Percentiles rank a stretch among this genome's conserved stretches.
These are phyloP conservation scores for Penicillium sp. DNA, from an alignment of 2,329 filamentous ascomycete genomes.

Conservation along the genomic window DNA sequence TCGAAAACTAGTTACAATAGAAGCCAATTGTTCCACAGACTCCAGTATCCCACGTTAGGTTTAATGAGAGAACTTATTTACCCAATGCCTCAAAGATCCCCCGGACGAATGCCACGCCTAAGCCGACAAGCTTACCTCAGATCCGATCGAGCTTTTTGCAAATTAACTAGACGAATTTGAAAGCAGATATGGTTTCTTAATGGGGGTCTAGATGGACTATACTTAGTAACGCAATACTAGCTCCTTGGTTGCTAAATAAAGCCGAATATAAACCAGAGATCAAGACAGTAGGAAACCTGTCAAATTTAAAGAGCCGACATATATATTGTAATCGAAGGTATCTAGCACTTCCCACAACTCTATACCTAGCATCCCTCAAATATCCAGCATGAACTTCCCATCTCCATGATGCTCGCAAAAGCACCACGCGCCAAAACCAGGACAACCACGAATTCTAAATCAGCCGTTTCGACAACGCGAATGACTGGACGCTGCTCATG, in stretches of 20 bases:
- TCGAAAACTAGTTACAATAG: background rate
- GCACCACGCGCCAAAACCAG: background rate
- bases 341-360: too few species aligned
- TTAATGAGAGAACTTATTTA: too few species aligned
- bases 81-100: background rate
- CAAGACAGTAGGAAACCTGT: background rate
- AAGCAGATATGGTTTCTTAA: background rate
- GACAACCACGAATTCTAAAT: background rate
- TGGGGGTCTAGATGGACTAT: background rate
- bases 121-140: constrained; percentile 1
- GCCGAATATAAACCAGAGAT: background rate
- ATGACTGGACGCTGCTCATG: background rate
- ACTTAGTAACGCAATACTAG: background rate
- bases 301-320: too few species aligned
- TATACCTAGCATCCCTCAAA: background rate
- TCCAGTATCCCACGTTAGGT: background rate
- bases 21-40: too few species aligned
- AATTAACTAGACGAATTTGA: constrained; percentile 1
- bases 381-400: background rate
- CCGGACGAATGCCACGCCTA: background rate
- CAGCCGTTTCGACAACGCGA: background rate
- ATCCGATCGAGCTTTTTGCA: background rate
- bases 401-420: background rate
- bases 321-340: background rate
- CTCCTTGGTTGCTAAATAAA: background rate